phyloP scores from a whole-genome alignment of 441 rosid genomes.

The Adansonia madagascariensis region DNA sequence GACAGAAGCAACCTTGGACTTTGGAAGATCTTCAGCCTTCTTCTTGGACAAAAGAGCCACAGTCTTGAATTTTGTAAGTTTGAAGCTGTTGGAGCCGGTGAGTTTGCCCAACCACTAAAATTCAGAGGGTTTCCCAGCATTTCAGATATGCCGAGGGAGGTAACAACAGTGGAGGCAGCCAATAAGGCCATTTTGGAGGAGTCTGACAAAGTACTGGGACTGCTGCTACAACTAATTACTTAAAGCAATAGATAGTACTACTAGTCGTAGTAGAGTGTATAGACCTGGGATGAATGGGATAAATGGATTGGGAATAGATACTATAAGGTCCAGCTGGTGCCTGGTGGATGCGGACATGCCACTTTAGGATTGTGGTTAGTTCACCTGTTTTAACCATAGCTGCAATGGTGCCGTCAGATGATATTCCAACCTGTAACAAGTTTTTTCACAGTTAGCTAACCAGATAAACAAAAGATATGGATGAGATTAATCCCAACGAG shows the following conservation, averaged over 20 bases:
- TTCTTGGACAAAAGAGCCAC: conserved; percentile 86
- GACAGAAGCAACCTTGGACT: conserved; percentile 53
- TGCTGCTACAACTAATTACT: too few relatives aligned
- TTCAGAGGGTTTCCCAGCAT: conserved; percentile 82
- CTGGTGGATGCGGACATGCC: too few relatives aligned
- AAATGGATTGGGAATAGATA: too few relatives aligned
- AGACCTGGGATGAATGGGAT: too few relatives aligned
- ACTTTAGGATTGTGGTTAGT: too few relatives aligned
- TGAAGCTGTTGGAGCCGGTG: conserved; percentile 59
- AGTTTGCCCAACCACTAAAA: conserved; percentile 50
- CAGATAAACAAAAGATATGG: not conserved
- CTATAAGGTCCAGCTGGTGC: too few relatives aligned
- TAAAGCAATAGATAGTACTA: too few relatives aligned
- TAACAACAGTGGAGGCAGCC: too few relatives aligned
- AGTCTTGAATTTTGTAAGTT: conserved; percentile 60
- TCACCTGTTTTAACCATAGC: conserved; percentile 54
- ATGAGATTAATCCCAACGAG: not conserved
- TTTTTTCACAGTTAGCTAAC: not conserved
- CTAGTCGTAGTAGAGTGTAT: too few relatives aligned
- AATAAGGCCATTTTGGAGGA: too few relatives aligned
- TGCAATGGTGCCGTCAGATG: conserved; percentile 84
- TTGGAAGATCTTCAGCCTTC: conserved; percentile 66
- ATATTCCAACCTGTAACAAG: conserved; percentile 74
- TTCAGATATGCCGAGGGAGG: conserved; percentile 51
- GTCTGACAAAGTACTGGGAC: too few relatives aligned